These are phyloP conservation scores for Agapanthus africanus DNA, from an alignment of 106 monocot species.

Conservation along the genomic window DNA sequence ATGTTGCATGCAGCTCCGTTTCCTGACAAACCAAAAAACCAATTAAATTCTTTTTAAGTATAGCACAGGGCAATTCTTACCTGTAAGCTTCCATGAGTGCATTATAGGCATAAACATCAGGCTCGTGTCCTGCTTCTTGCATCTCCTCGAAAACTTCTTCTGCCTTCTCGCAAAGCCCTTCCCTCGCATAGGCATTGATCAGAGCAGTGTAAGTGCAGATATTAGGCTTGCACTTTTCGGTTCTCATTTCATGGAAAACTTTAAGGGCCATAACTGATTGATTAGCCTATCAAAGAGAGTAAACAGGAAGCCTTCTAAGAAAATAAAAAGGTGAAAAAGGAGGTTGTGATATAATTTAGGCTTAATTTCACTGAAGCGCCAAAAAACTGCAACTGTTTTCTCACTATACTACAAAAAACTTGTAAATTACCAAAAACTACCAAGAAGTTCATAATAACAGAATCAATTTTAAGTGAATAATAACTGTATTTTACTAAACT, in stretches of 20 bases:
- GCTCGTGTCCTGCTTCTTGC: slow-evolving; percentile 69
- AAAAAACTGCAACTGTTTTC: no score
- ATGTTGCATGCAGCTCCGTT: no score
- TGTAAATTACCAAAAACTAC: no score
- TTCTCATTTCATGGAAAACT: slow-evolving; percentile 78
- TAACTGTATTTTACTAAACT: no score
- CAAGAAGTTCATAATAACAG: no score
- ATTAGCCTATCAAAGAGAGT: slow-evolving; percentile 36
- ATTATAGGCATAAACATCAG: slow-evolving; percentile 93
- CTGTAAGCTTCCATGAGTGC: slow-evolving; percentile 97
- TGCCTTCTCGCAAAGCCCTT: slow-evolving; percentile 80
- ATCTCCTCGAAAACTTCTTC: slow-evolving; percentile 83
- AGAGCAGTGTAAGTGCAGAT: slow-evolving; percentile 90
- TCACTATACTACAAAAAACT: no score
- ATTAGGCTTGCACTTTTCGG: slow-evolving; percentile 62
- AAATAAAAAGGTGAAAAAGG: neutral
- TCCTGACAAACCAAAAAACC: no score
- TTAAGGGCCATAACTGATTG: slow-evolving; percentile 64
- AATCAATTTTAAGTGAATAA: no score
- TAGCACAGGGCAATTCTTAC: slow-evolving; percentile 37
- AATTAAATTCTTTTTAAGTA: no score
- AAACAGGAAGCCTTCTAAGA: neutral
- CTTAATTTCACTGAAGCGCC: no score
- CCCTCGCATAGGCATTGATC: slow-evolving; percentile 91
- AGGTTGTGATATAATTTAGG: neutral